These are phyloP conservation scores for Serendipita sp. DNA, from an alignment of 1,284 basidiomycete species.

Conservation along the genomic window DNA sequence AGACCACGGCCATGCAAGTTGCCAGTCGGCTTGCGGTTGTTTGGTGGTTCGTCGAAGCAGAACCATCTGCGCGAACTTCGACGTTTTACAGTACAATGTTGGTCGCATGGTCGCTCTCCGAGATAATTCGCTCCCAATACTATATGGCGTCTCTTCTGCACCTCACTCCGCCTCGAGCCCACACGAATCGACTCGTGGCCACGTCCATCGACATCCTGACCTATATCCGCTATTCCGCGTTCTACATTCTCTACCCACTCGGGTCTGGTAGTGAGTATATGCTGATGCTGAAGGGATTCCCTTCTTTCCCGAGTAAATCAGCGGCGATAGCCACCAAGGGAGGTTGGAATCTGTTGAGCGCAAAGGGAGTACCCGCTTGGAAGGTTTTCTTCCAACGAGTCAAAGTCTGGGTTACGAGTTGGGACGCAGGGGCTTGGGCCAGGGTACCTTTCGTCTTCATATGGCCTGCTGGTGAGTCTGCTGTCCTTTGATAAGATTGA, in stretches of 20 bases:
- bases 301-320: neutral
- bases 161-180: constrained; percentile 17
- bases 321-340: neutral
- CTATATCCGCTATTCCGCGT: constrained; percentile 77
- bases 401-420: neutral
- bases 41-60: constrained; percentile 58
- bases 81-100: constrained; percentile 87
- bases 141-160: constrained; percentile 65
- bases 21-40: constrained; percentile 74
- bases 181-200: neutral
- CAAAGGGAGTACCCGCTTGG: neutral
- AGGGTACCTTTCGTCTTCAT: constrained; percentile 3
- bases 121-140: constrained; percentile 85
- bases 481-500: neutral
- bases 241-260: constrained; percentile 83
- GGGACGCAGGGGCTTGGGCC: neutral
- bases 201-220: constrained; percentile 25
- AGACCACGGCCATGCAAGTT: constrained; percentile 77
- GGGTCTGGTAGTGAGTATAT: constrained; percentile 73
- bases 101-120: constrained; percentile 84
- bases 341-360: neutral
- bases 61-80: constrained; percentile 45
- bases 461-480: neutral
- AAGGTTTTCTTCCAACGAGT: neutral
- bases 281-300: neutral